Evolutionary conservation across 164 flowering plant species (phyloP).

Genomic region (Tetrastigma voinierianum): DNA sequence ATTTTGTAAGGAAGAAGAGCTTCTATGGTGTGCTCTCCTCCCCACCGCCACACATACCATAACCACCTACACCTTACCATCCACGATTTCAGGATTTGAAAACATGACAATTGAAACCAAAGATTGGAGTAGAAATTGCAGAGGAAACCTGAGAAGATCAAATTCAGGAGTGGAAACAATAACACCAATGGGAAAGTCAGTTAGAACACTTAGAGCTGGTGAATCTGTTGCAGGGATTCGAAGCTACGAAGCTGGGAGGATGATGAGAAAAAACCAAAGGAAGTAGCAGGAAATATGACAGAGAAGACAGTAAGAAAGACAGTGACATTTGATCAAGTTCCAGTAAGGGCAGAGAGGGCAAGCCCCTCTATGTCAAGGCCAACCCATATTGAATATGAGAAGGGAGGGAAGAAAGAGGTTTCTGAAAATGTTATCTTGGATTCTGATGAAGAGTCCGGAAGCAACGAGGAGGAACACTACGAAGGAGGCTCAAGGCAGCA

Average conservation of each 20-base stretch:
- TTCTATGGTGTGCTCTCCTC: slow-evolving; percentile 29
- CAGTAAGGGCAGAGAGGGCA: not conserved
- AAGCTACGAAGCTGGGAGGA: slow-evolving; percentile 18
- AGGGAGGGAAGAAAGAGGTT: slow-evolving; percentile 23
- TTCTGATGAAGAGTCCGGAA: slow-evolving; percentile 39
- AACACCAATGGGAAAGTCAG: slow-evolving; percentile 23
- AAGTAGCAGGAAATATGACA: slow-evolving; percentile 10
- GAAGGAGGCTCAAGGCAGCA: slow-evolving; percentile 15
- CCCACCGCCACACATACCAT: slow-evolving; percentile 38
- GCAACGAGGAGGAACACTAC: slow-evolving; percentile 27
- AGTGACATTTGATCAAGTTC: slow-evolving; percentile 7
- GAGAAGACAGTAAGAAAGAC: slow-evolving; percentile 13
- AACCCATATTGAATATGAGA: slow-evolving; percentile 8
- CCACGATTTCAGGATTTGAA: slow-evolving; percentile 24
- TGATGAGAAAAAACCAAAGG: slow-evolving; percentile 10
- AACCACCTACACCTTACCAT: slow-evolving; percentile 28
- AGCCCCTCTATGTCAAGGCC: not conserved
- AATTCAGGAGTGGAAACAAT: slow-evolving; percentile 6
- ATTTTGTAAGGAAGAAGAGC: slow-evolving; percentile 35
- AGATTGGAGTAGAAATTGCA: slow-evolving; percentile 5
- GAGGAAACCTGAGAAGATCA: slow-evolving; percentile 1
- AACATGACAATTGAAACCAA: slow-evolving; percentile 15
- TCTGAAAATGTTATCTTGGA: slow-evolving; percentile 27
- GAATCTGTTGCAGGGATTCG: slow-evolving; percentile 8
- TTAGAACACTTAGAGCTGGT: slow-evolving; percentile 21